Evolutionary conservation across 2,329 filamentous ascomycete species (phyloP), one percentile per base, ranked within the genome.

Genomic region (Pleomassaria siparia): DNA sequence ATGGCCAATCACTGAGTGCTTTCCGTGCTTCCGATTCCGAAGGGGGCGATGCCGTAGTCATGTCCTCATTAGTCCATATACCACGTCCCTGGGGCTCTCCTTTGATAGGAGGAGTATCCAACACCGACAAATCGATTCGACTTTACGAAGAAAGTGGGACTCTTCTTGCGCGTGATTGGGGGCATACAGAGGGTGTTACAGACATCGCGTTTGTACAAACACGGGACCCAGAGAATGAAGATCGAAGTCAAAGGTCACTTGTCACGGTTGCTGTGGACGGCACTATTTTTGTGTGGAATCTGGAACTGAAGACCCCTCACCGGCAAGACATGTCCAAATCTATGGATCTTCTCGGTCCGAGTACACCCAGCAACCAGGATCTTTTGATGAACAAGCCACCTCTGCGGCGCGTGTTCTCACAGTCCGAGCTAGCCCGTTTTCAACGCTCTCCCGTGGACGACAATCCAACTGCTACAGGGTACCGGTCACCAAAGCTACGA

Each of bases 41-140:
- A 35, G 86, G 85, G 10, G 81, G 81, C 10, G 94, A 99, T 61
- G 82, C 91, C 5, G 92, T 92, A 0, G 83, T 94, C 35, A 75
- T 97, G 57, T 89, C 91, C 55, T 88, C 88, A 0, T 77, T 99
- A 24, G 83, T 84, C 2, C 82, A 81, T 40, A 73, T 79, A 66
- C 60, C 83, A 64, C 73, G 83, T 59, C 70, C 79, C 52, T 71
- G 80, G 71, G 76, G 79, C 9, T 67, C 83, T 75, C 81, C 85
- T 22, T 81, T 95, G 42, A 79, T 99, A 43, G 80, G 94, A 15
- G 91, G 90, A n/a, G 81, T 94, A 10, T 96, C 92, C 8, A 91
- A 91, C 59, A 96, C 89, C 1, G 94, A 99, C 70, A 99, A 97
- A 67, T 97, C 94, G 0, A 86, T 99, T 46, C 81, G 94, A 28